These are phyloP conservation scores for Trichoderma erinaceum DNA, from an alignment of 495 filamentous ascomycete genomes.

Conservation along the genomic window DNA sequence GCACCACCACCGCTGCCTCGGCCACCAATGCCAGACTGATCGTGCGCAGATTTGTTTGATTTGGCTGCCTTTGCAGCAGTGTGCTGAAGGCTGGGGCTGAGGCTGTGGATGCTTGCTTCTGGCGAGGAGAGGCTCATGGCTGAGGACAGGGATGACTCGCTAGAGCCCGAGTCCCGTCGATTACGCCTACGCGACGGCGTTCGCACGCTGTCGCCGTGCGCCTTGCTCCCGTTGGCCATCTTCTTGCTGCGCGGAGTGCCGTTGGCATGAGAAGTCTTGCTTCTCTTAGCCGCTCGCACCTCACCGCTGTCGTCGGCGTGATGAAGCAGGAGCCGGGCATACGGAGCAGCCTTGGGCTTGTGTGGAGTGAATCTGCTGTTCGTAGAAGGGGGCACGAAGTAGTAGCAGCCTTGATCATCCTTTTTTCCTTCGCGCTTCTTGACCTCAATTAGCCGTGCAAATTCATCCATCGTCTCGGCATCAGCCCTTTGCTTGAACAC, in stretches of 20 bases:
- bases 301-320: slow-evolving; percentile 22
- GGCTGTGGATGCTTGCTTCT: slow-evolving; percentile 12
- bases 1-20: slow-evolving; percentile 14
- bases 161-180: slow-evolving; percentile 5
- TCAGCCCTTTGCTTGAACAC: slow-evolving; percentile 43
- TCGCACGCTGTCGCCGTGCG: slow-evolving; percentile 9
- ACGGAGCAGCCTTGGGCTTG: slow-evolving; percentile 36
- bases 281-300: slow-evolving; percentile 33
- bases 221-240: slow-evolving; percentile 7
- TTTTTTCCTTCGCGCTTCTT: slow-evolving; percentile 46
- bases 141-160: slow-evolving; percentile 17
- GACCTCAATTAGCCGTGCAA: slow-evolving; percentile 33
- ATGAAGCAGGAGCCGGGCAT: slow-evolving; percentile 34
- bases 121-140: slow-evolving; percentile 14
- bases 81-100: slow-evolving; percentile 13
- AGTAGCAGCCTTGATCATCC: slow-evolving; percentile 41
- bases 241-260: slow-evolving; percentile 2
- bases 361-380: slow-evolving; percentile 29
- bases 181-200: slow-evolving; percentile 16
- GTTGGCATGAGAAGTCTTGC: slow-evolving; percentile 23
- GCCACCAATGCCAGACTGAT: slow-evolving; percentile 1
- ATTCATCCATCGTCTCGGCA: slow-evolving; percentile 36
- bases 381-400: slow-evolving; percentile 38
- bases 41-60: not conserved
- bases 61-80: not conserved